Evolutionary conservation across 331 rosid species (phyloP).

Genomic region (Spiraea crenata): DNA sequence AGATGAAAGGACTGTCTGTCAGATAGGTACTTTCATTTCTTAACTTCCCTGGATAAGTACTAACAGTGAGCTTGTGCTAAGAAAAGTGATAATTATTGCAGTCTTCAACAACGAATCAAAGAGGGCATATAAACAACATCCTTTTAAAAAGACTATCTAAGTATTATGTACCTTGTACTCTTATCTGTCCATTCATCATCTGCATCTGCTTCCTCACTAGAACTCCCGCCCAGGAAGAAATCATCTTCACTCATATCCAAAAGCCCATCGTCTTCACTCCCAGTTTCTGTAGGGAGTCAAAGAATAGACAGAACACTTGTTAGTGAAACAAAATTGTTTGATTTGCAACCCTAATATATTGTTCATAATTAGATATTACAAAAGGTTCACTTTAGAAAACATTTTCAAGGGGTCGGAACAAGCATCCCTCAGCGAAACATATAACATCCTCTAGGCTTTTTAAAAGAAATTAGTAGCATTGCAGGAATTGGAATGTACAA

Average conservation of each 20-base stretch:
- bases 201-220: conserved; percentile 95
- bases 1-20: conserved; percentile 2
- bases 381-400: background rate
- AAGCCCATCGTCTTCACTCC: conserved; percentile 96
- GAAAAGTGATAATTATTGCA: background rate
- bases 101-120: background rate
- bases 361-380: background rate
- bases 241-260: conserved; percentile 97
- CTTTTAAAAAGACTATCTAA: background rate
- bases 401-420: background rate
- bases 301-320: background rate
- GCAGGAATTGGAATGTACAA: background rate
- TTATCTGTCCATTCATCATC: conserved; percentile 99
- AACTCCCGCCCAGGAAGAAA: conserved; percentile 82
- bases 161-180: conserved; percentile 69
- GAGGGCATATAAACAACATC: background rate
- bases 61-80: background rate
- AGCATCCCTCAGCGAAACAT: background rate
- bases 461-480: background rate
- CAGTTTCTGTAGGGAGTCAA: conserved; percentile 70
- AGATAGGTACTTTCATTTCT: background rate
- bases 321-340: background rate
- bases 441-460: background rate
- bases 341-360: background rate
- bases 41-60: background rate